phyloP scores from a whole-genome alignment of 108 stramenopile genomes.

The Cyclotella kingstonii region DNA sequence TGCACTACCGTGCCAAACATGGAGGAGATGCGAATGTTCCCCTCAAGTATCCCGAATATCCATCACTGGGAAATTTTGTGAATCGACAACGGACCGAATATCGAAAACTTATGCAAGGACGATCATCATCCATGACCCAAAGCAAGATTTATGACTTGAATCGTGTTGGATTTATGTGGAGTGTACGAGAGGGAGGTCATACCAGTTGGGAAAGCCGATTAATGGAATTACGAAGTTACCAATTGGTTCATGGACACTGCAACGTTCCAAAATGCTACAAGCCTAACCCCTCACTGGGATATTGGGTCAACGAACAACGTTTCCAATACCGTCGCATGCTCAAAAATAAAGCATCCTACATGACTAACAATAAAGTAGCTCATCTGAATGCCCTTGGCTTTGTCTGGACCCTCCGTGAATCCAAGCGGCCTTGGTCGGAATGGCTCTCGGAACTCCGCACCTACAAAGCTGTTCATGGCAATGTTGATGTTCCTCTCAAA shows the following conservation, averaged over 20 bases:
- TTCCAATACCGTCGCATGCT: constrained; percentile 25
- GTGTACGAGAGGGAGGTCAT: constrained; percentile 32
- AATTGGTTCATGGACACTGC: constrained; percentile 8
- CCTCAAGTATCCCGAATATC: constrained; percentile 20
- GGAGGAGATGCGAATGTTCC: constrained; percentile 27
- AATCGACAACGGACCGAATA: constrained; percentile 41
- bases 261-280: constrained; percentile 29
- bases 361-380: constrained; percentile 22
- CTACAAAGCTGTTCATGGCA: constrained; percentile 24
- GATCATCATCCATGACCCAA: constrained; percentile 26
- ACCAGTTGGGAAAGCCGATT: constrained; percentile 21
- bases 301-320: constrained; percentile 49
- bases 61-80: constrained; percentile 34
- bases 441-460: constrained; percentile 24
- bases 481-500: constrained; percentile 16
- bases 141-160: constrained; percentile 28
- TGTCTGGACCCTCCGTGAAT: constrained; percentile 18
- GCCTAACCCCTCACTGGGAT: constrained; percentile 26
- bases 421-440: constrained; percentile 14
- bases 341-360: constrained; percentile 20
- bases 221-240: constrained; percentile 8
- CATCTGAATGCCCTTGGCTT: constrained; percentile 20
- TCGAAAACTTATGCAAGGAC: constrained; percentile 17
- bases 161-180: constrained; percentile 24
- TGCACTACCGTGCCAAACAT: constrained; percentile 26